Evolutionary conservation across 2,329 filamentous ascomycete genomes (phyloP), one percentile per base, ranked within the genome.

Genomic region (Aspergillus spinulosporus): DNA sequence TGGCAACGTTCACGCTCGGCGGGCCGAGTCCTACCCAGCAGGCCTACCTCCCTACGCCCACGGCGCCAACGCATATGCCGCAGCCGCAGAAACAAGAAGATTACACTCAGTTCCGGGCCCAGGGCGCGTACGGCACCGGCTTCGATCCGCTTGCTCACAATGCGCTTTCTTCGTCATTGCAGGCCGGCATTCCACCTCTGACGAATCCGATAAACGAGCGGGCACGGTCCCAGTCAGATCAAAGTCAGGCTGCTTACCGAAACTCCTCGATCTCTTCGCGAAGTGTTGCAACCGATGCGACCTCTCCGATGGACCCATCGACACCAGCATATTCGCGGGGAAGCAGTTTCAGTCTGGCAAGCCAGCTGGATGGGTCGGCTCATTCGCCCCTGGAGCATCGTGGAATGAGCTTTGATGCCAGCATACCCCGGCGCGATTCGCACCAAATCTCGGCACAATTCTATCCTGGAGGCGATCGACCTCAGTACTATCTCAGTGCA

Each of bases 241-340:
- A 72, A 57, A 72, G 69, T 52, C 66, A 68, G 1, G 66, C 69
- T 2, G 67, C 71, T 8, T 76, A 76, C 54, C 70, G 74, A 47
- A 76, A 73, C 40, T 70, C 72, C 3, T 74, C 73, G 6, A 68
- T 76, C 26, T 72, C 73, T 9, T 72, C 70, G 21, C 70, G 74
- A 42, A 73, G 66, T 51, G 66, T 73, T 37, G 65, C 70, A 5
- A 69, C 73, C 9, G 74, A 76, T 45, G 68, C 68, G 1, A 70
- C 74, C 11, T 73, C 73, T 2, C 69, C 71, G 1, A 71, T 75
- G 52, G 73, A 75, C 50, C 67, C 72, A 3, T 62, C 72, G 5
- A 72, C 72, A 0, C 68, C 72, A 0, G 67, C 60, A 15, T 75
- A 71, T 62, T 72, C 72, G 4, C 68, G 46, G 72, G 44, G 67